A percentile compares a stretch with the other conserved stretches of the same genome.
These are phyloP conservation scores for Candida tibetensis DNA, from an alignment of 805 yeast genomes.

Conservation along the genomic window DNA sequence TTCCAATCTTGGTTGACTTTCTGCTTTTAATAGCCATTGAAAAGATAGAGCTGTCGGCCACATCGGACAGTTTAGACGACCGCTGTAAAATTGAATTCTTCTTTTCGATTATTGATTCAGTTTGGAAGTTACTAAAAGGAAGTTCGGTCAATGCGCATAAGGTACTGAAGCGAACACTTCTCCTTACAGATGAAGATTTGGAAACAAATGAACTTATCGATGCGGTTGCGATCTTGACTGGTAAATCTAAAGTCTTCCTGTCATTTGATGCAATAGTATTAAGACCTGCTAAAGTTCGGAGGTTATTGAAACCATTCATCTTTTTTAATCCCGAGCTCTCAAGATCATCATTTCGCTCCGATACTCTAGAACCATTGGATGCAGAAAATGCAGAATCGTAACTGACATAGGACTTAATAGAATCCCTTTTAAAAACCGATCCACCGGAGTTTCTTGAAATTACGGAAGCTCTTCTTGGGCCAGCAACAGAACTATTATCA, in stretches of 20 bases:
- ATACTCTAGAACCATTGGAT: slow-evolving; percentile 17
- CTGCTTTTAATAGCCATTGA: slow-evolving; percentile 26
- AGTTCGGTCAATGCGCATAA: slow-evolving; percentile 39
- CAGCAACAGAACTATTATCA: slow-evolving; percentile 12
- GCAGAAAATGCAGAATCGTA: slow-evolving; percentile 57
- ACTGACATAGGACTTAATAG: slow-evolving; percentile 52
- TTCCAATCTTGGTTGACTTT: slow-evolving; percentile 9
- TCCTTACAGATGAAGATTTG: slow-evolving; percentile 23
- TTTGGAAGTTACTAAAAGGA: slow-evolving; percentile 25
- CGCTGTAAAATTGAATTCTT: slow-evolving; percentile 11
- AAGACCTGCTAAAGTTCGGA: slow-evolving; percentile 35
- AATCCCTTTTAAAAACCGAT: slow-evolving; percentile 33
- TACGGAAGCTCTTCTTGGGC: slow-evolving; percentile 15
- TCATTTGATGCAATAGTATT: slow-evolving; percentile 1
- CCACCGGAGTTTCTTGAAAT: slow-evolving; percentile 33
- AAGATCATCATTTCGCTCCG: slow-evolving; percentile 13
- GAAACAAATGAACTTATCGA: slow-evolving; percentile 22
- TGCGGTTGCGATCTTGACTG: slow-evolving; percentile 10
- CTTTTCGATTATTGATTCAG: slow-evolving; percentile 5
- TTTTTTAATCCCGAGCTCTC: slow-evolving; percentile 38
- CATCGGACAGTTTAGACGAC: slow-evolving; percentile 26
- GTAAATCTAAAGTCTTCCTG: slow-evolving; percentile 11
- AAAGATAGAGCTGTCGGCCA: slow-evolving; percentile 34
- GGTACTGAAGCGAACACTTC: slow-evolving; percentile 35
- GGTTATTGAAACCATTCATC: slow-evolving; percentile 48